Base-by-base conservation (phyloP, 495 filamentous ascomycete genomes). In the Penicillium ochrochloron region DNA sequence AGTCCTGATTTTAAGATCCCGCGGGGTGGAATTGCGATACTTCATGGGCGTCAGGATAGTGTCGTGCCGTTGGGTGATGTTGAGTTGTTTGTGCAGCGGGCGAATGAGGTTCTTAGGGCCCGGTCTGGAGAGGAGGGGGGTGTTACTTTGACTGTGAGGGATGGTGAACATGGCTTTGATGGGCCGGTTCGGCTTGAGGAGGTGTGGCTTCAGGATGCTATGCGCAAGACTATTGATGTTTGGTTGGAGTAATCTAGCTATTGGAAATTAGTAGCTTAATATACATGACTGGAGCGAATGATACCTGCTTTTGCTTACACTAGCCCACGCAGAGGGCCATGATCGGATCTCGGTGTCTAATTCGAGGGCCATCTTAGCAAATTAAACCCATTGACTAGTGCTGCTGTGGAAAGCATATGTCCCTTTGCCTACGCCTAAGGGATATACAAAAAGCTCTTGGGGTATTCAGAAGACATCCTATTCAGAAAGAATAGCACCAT, bases 111-210 rank as follows among this genome's bases (percentile, higher is more conserved):
- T 14, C 41, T 68, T 21, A 59, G 48, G 35, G 71, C 63, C 0
- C 51, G 50, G 21, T 59, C 61, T 21, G 67, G 65, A 8, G 68
- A 71, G 51, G n/a, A 54, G 8, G 51, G 29, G 29, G 65, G 64
- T n/a, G 55, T 76, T 19, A 44, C 64, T 19, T 33, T 76, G 23
- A 66, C 62, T n/a, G 37, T 73, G 14, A 33, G 62, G 34, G 68
- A 72, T 23, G 74, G 74, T 2, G 62, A 62, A 4, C 74, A 76
- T 75, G 74, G 74, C 23, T 75, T 75, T 68, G 72, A 76, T 69
- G 21, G 2, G 1, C 42, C 50, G 7, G 33, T 60, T 31, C 52
- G 62, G 11, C 53, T 66, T 14, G 57, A 63, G 15, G 70, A 74
- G 57, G 31, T 17, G 48, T 76, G 72, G 70, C 25, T 73, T 39